Conservation (phyloP, 208 protist genomes). For the Trypanosoma melophagium region DNA sequence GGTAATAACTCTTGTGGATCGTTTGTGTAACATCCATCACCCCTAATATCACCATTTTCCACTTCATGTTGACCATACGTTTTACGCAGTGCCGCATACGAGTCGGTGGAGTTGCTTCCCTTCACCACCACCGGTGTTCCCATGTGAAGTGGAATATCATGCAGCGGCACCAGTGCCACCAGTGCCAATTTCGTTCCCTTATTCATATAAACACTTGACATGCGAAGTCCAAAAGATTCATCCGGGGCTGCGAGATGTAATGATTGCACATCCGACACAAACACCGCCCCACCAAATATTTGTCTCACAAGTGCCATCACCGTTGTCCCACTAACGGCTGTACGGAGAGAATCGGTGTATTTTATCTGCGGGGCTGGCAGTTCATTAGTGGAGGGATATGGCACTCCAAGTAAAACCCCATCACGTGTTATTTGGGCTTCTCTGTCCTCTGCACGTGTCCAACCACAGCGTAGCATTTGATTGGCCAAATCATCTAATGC, state of each 20-base stretch:
- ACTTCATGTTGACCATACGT: conserved; percentile 88
- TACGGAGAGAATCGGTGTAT: conserved; percentile 62
- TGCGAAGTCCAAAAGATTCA: conserved; percentile 74
- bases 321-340: conserved; percentile 70
- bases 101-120: conserved; percentile 70
- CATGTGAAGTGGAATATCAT: conserved; percentile 80
- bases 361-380: conserved; percentile 59
- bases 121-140: conserved; percentile 72
- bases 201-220: conserved; percentile 74
- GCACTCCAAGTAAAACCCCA: conserved; percentile 75
- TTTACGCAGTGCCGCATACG: conserved; percentile 57
- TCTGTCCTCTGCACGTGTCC: conserved; percentile 56
- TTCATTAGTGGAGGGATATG: conserved; percentile 44
- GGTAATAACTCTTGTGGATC: conserved; percentile 65
- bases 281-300: conserved; percentile 82
- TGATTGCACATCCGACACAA: conserved; percentile 50
- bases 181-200: conserved; percentile 81
- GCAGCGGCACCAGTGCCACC: conserved; percentile 70
- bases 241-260: conserved; percentile 67
- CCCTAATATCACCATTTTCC: conserved; percentile 60
- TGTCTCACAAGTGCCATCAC: conserved; percentile 83
- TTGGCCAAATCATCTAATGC: conserved; percentile 62
- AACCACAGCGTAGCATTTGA: conserved; percentile 65
- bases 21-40: conserved; percentile 81
- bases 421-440: conserved; percentile 33